A percentile compares a stretch with the other conserved stretches of the same genome.
Conservation (phyloP, 306 rosid species). For the Lagenaria siceraria region DNA sequence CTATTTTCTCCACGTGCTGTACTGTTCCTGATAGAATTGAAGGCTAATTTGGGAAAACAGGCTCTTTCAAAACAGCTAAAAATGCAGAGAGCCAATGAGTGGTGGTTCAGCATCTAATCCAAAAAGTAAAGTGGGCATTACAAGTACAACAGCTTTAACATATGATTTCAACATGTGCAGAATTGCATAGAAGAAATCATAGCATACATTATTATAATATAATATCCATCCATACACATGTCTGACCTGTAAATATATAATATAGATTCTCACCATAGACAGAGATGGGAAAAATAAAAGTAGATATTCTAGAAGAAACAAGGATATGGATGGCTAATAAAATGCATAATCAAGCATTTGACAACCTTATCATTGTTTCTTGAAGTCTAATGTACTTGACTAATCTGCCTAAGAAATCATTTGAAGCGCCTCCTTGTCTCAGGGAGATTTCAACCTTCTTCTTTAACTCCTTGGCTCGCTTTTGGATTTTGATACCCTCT, state of each 20-base stretch:
- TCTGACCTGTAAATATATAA: neutral
- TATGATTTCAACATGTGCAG: neutral
- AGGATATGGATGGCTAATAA: neutral
- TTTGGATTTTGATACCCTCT: constrained; percentile 40
- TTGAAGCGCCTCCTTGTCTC: constrained; percentile 17
- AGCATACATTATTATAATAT: neutral
- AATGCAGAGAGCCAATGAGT: neutral
- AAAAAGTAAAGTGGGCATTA: neutral
- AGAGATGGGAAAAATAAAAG: neutral
- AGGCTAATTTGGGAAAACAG: neutral
- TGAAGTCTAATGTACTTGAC: constrained; percentile 5
- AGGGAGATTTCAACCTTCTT: constrained; percentile 21
- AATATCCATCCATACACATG: neutral
- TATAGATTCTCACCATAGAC: neutral
- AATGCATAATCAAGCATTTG: constrained; percentile 1
- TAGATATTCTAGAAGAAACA: neutral
- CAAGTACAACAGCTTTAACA: neutral
- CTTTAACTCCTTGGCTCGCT: constrained; percentile 31
- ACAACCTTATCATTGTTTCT: neutral
- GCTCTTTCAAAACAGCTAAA: neutral
- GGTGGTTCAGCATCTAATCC: neutral
- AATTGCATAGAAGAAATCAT: neutral
- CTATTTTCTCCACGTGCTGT: constrained; percentile 3
- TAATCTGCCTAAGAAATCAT: constrained; percentile 2
- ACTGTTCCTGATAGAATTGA: neutral